A percentile compares a stretch with the other conserved stretches of the same genome.
Conservation (phyloP, 2,329 filamentous ascomycete genomes). For the Kalmusia sp. region DNA sequence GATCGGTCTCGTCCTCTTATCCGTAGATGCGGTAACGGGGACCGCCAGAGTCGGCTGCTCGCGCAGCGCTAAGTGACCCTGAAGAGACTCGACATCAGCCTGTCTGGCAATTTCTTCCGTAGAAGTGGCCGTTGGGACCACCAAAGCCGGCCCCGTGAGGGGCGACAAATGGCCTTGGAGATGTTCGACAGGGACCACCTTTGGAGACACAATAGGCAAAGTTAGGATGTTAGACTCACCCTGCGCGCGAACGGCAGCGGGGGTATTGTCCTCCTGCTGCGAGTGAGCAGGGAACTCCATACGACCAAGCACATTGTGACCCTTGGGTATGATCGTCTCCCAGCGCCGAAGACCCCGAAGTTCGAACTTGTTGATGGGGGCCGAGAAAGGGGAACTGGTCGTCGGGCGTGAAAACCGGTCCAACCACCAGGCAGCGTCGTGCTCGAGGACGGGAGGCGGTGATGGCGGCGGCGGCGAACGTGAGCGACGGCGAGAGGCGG, state of each 20-base stretch:
- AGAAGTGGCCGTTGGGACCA: not conserved
- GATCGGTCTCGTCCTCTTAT: not conserved
- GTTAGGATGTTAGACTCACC: not conserved
- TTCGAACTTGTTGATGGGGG: not conserved
- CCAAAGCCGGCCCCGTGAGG: not conserved
- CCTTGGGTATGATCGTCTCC: not conserved
- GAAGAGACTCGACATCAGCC: not conserved
- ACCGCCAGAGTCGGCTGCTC: not conserved
- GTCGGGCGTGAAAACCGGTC: too few species aligned
- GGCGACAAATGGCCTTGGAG: not conserved
- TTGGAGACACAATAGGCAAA: not conserved
- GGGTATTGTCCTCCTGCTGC: not conserved
- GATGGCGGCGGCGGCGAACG: not conserved
- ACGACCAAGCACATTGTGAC: conserved; percentile 1
- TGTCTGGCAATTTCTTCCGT: conserved; percentile 1
- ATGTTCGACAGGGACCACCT: not conserved
- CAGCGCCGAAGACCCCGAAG: not conserved
- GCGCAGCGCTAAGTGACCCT: not conserved
- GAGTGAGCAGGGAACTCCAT: conserved; percentile 2
- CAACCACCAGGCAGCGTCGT: conserved; percentile 5
- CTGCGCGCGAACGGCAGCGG: too few species aligned
- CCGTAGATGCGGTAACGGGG: not conserved
- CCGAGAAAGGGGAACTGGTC: too few species aligned
- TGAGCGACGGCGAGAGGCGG: not conserved
- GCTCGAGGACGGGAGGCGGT: not conserved